Evolutionary conservation across 2,329 filamentous ascomycete genomes (phyloP).

Genomic region (Daldinia sp.): DNA sequence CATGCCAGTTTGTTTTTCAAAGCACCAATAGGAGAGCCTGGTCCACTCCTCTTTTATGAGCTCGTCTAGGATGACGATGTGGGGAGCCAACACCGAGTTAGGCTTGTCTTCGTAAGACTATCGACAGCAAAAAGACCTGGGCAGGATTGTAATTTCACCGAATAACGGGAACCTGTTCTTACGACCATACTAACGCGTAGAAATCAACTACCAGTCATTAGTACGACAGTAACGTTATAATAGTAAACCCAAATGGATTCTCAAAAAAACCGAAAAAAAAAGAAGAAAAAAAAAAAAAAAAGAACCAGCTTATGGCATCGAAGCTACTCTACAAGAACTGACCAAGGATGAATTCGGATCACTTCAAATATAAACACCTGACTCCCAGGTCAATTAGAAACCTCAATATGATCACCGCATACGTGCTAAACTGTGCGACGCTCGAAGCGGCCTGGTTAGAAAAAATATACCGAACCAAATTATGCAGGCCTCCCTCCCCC

Average conservation of each 20-base stretch:
- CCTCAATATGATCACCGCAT: not conserved
- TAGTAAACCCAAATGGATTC: too few species aligned
- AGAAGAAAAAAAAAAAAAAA: too few species aligned
- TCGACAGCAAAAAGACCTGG: conserved; percentile 7
- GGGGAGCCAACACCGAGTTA: conserved; percentile 12
- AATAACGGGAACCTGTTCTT: not conserved
- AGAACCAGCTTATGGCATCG: not conserved
- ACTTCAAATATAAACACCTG: not conserved
- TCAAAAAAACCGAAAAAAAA: not conserved
- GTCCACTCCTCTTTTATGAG: not conserved
- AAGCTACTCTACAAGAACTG: not conserved
- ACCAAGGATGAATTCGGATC: not conserved
- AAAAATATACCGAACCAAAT: conserved; percentile 7
- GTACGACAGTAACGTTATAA: too few species aligned
- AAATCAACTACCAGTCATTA: not conserved
- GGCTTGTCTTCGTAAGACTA: conserved; percentile 15
- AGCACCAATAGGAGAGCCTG: conserved; percentile 7
- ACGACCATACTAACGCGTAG: not conserved
- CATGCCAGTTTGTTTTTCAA: conserved; percentile 6
- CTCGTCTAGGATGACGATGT: conserved; percentile 17
- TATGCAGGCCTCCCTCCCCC: conserved; percentile 2
- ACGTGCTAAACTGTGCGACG: conserved; percentile 4
- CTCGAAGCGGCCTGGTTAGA: conserved; percentile 17
- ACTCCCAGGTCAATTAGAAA: not conserved
- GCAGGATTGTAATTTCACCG: conserved; percentile 10